Evolutionary conservation across 2,329 filamentous ascomycete species (phyloP).

Genomic region (Penicillium sp.): DNA sequence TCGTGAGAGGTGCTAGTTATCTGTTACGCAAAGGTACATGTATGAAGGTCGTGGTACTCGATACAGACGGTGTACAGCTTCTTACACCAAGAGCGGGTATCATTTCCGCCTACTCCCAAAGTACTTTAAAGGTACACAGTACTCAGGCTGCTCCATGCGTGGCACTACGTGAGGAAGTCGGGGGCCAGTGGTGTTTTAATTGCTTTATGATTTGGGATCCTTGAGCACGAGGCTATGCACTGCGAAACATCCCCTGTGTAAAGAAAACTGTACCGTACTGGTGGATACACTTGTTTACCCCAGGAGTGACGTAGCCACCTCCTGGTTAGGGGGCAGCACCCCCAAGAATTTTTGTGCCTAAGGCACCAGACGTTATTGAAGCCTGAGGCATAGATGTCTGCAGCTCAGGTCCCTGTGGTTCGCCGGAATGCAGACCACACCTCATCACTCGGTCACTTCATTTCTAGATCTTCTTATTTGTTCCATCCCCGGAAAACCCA

Average conservation of each 20-base stretch:
- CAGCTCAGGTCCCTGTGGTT: conserved; percentile 29
- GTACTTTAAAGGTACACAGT: neutral
- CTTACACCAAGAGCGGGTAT: neutral
- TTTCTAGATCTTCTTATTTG: conserved; percentile 33
- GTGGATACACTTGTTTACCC: conserved; percentile 24
- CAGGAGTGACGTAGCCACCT: conserved; percentile 30
- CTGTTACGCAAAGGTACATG: conserved; percentile 19
- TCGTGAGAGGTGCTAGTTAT: conserved; percentile 14
- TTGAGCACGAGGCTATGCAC: neutral
- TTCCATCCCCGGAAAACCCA: conserved; percentile 31
- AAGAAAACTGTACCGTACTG: conserved; percentile 14
- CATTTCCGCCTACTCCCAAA: conserved; percentile 4
- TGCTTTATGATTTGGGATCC: neutral
- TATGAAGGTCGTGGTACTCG: conserved; percentile 8
- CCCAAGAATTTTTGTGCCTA: conserved; percentile 24
- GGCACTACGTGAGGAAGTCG: neutral
- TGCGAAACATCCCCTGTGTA: neutral
- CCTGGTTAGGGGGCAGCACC: conserved; percentile 23
- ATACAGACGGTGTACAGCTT: conserved; percentile 13
- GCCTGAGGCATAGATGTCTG: neutral
- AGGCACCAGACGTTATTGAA: conserved; percentile 8
- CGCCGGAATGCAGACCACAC: conserved; percentile 29
- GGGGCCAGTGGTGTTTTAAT: neutral
- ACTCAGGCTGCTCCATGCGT: neutral
- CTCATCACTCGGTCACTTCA: conserved; percentile 38